Conservation (phyloP, 2,329 filamentous ascomycete genomes). For the Furcasterigmium sp. region DNA sequence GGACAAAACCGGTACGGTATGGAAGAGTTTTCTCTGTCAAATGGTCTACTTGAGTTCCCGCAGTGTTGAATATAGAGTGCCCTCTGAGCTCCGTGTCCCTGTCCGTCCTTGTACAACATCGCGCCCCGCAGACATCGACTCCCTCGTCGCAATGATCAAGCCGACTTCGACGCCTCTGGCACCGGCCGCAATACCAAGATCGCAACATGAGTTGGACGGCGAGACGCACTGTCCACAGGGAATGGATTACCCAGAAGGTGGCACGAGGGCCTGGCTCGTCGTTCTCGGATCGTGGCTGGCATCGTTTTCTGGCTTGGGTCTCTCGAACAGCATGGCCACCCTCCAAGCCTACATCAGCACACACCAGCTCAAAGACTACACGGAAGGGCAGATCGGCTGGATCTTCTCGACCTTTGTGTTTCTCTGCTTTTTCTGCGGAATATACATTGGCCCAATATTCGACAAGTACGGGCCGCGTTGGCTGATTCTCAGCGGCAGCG, state of each 20-base stretch:
- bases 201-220: too few species aligned
- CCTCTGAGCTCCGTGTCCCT: too few species aligned
- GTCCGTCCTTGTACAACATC: too few species aligned
- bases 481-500: constrained; percentile 64
- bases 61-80: too few species aligned
- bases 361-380: constrained; percentile 65
- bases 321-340: constrained; percentile 74
- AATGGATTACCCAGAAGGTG: constrained; percentile 82
- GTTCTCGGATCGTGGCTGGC: constrained; percentile 78
- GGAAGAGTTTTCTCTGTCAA: too few species aligned
- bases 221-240: too few species aligned
- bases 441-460: constrained; percentile 83
- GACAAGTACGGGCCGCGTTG: constrained; percentile 75
- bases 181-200: too few species aligned
- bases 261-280: constrained; percentile 73
- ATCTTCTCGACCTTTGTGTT: constrained; percentile 83
- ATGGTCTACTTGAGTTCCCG: too few species aligned
- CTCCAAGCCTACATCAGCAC: constrained; percentile 73
- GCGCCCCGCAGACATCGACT: too few species aligned
- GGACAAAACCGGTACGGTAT: too few species aligned
- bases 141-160: too few species aligned
- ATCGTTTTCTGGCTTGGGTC: constrained; percentile 67
- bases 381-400: constrained; percentile 71
- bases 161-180: too few species aligned
- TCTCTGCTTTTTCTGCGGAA: constrained; percentile 76